phyloP scores from a whole-genome alignment of 352 stramenopile species.

The Aphanomyces euteiches region DNA sequence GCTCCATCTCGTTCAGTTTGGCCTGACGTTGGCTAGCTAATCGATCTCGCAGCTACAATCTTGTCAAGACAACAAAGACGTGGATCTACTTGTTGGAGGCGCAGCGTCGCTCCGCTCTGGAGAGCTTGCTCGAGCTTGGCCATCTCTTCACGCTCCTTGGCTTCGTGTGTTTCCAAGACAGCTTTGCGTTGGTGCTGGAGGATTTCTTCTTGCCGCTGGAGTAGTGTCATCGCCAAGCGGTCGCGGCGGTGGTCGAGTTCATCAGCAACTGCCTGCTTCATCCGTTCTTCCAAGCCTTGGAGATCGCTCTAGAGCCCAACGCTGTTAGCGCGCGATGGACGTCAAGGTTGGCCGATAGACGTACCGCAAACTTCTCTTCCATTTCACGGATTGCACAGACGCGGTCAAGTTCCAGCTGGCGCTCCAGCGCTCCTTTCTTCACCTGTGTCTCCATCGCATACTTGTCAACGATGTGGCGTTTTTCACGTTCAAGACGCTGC shows the following conservation, averaged over 20 bases:
- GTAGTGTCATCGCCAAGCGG: neutral
- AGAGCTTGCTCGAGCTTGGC: constrained; percentile 14
- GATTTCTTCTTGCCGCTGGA: constrained; percentile 1
- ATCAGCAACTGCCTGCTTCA: neutral
- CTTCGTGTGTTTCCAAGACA: neutral
- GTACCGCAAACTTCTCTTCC: neutral
- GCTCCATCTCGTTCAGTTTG: constrained; percentile 5
- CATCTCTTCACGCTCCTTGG: neutral
- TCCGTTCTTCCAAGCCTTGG: neutral
- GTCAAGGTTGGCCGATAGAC: neutral
- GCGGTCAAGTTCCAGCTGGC: constrained; percentile 2
- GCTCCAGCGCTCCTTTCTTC: neutral
- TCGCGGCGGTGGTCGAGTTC: neutral
- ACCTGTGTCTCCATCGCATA: neutral
- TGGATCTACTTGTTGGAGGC: constrained; percentile 11
- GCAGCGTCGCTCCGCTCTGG: constrained; percentile 10
- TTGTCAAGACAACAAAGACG: neutral
- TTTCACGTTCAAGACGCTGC: constrained; percentile 3
- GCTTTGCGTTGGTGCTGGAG: neutral
- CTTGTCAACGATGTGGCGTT: neutral
- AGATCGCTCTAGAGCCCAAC: neutral
- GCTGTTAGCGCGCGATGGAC: no score
- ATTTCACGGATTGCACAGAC: neutral
- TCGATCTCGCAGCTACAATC: constrained; percentile 1
- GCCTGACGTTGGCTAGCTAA: neutral